Evolutionary conservation across 2,329 filamentous ascomycete genomes (phyloP), one percentile per base, ranked within the genome.

Genomic region (Aspergillus arachidicola): DNA sequence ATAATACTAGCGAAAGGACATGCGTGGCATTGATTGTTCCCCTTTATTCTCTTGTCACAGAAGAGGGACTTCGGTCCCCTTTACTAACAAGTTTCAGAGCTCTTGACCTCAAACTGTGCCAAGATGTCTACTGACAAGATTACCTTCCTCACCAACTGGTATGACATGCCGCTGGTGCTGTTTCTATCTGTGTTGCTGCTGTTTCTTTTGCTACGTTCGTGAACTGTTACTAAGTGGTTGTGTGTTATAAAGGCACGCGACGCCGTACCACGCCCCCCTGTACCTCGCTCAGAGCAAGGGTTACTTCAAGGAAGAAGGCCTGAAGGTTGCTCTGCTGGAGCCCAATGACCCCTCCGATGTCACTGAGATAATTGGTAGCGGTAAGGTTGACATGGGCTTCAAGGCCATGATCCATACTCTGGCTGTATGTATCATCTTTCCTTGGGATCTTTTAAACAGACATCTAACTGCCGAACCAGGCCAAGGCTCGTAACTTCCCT

Each of bases 1-100:
- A 89, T 89, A 91, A 91, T 91, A 85, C 89, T 89, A 91, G 90
- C 90, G 90, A 89, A 92, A 92, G 90, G 87, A 92, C 87, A 89
- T 92, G 90, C 90, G 90, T 89, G 86, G 87, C 87, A 84, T 81
- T 76, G 72, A 78, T 74, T 75, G 70, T 72, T 68, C 77, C 76
- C 77, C 74, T 73, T 73, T 73, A 63, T 62, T 71, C 73, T 71
- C 64, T 68, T 63, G 64, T 62, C 64, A 64, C 61, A 60, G 53
- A 57, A 51, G 36, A 57, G 64, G 63, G 59, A 38, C 51, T 21
- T 9, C 30, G 66, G 66, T 60, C 55, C 62, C 48, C 48, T 34
- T 59, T 67, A 59, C 66, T 72, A 71, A 71, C 64, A 65, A 60
- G 67, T 66, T 61, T 66, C 66, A 74, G 72, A 65, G 56, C 66